Evolutionary conservation across 768 basidiomycete genomes (phyloP), one percentile per base, ranked within the genome.

Genomic region (Leccinum rimulosum): DNA sequence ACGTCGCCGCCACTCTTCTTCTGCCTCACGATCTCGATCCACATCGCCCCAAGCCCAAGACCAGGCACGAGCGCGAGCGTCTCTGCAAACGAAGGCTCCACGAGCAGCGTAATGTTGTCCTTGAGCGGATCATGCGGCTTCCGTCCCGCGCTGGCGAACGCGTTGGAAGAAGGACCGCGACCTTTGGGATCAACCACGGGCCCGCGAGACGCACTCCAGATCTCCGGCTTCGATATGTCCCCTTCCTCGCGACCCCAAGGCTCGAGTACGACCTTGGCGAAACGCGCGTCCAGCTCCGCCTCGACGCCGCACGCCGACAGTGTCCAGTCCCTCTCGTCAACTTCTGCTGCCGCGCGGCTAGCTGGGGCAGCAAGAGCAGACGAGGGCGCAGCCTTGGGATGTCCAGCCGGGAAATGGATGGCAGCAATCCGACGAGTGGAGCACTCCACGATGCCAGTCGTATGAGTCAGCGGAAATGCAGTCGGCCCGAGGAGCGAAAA

Each of bases 41-140:
- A 91, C 50, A 84, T 82, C 19, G 82, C 87, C 4, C 79, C 80
- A 14, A 91, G 62, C 1, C 85, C 86, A 75, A 90, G 80, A 5
- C 87, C 85, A 6, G 77, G 72, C 5, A 62, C 69, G 0, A 68
- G 65, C 3, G 68, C 64, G 38, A 88, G 64, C 38, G 73, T 70
- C 1, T 79, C 74, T 8, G 81, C 68, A 0, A 77, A 64, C 7
- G 72, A 71, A 6, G 81, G 78, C 40, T 81, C 77, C 12, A 89
- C 73, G 22, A 88, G 76, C 10, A 89, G 74, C 15, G 77, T 79
- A 67, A 92, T 87, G 36, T 76, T 79, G 59, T 89, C 86, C 57
- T 75, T 78, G 51, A 75, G 73, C 5, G 83, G 82, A 61, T 85
- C 74, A 64, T 87, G 83, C 10, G 74, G 69, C 57, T 66, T 67